A percentile compares a stretch with the other conserved stretches of the same genome.
Evolutionary conservation across 192 early-diverging fungal genomes (phyloP).

Genomic region (Cetraspora pellucida): DNA sequence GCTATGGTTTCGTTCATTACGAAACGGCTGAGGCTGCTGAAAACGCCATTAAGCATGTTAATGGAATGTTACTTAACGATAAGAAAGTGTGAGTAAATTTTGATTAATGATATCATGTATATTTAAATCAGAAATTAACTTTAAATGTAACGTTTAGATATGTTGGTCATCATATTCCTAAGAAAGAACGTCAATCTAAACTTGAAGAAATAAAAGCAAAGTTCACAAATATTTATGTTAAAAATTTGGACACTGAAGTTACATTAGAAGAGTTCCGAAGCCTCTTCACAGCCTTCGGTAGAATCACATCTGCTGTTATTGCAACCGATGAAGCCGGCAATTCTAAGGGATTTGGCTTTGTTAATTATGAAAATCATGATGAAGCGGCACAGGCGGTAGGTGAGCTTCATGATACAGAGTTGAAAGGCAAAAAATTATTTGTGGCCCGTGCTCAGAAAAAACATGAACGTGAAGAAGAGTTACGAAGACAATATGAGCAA

Average conservation of each 20-base stretch:
- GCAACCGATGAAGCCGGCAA: slow-evolving; percentile 76
- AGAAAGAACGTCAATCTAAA: slow-evolving; percentile 90
- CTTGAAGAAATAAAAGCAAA: slow-evolving; percentile 85
- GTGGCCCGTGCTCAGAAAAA: slow-evolving; percentile 99
- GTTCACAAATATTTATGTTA: slow-evolving; percentile 99
- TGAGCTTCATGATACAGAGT: slow-evolving; percentile 91
- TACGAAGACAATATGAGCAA: slow-evolving; percentile 93
- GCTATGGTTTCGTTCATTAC: slow-evolving; percentile 99
- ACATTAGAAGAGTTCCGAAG: slow-evolving; percentile 75
- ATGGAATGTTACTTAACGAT: slow-evolving; percentile 99
- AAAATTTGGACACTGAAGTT: slow-evolving; percentile 87
- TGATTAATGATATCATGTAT: slow-evolving; percentile 5
- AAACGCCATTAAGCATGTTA: slow-evolving; percentile 94
- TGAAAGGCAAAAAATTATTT: slow-evolving; percentile 88
- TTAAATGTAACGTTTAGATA: slow-evolving; percentile 46
- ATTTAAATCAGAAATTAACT: not conserved
- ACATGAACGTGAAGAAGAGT: slow-evolving; percentile 94
- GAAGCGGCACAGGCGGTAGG: slow-evolving; percentile 86
- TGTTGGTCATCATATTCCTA: slow-evolving; percentile 91
- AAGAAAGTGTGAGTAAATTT: slow-evolving; percentile 76
- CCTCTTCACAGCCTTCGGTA: slow-evolving; percentile 81
- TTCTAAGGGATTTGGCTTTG: slow-evolving; percentile 95
- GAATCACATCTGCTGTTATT: slow-evolving; percentile 81
- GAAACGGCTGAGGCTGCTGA: slow-evolving; percentile 93
- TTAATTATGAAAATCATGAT: slow-evolving; percentile 94